Evolutionary conservation across 2,329 filamentous ascomycete species (phyloP), one percentile per base, ranked within the genome.

Genomic region (Calonectria fujianensis): DNA sequence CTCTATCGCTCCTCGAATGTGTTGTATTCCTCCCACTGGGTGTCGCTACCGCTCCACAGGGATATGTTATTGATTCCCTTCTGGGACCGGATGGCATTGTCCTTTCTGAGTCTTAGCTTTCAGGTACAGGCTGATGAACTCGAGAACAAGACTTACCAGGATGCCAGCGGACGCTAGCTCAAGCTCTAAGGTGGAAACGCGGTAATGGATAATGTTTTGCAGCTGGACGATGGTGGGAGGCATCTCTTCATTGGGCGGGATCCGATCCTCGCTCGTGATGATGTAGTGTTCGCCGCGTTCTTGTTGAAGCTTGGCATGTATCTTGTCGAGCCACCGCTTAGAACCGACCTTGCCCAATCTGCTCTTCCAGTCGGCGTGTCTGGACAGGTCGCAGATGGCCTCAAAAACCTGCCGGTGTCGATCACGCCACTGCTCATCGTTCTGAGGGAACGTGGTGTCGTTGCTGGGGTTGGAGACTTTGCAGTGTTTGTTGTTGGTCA

Each of bases 1-100:
- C 39, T 61, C 79, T 80, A 80, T 68, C 79, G 79, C 75, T 79
- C 78, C 72, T 69, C 74, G 69, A 80, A 80, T 41, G 72, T 78
- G 24, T 59, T 73, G 52, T 75, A 80, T 72, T 80, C 74, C 52
- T 80, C 79, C 76, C 79, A 79, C 48, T 79, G 75, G 18, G 77
- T 68, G n/a, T 80, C 79, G 16, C 72, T 74, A 57, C 74, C 72
- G 13, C 79, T 80, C 79, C 78, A 80, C 1, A 80, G 54, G 1
- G 79, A 79, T 37, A 78, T 50, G n/a, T 39, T 66, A 65, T 79
- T 80, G 4, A 52, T 32, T 3, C 79, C 79, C 64, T 76, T 64
- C 31, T 80, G 79, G 0, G 78, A 74, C 13, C 64, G 18, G 4
- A 78, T 75, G 13, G 79, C 75, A 35, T 79, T 66, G 10, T 79